Evolutionary conservation across 805 yeast genomes (phyloP).

Genomic region (Wickerhamomyces silvicola): DNA sequence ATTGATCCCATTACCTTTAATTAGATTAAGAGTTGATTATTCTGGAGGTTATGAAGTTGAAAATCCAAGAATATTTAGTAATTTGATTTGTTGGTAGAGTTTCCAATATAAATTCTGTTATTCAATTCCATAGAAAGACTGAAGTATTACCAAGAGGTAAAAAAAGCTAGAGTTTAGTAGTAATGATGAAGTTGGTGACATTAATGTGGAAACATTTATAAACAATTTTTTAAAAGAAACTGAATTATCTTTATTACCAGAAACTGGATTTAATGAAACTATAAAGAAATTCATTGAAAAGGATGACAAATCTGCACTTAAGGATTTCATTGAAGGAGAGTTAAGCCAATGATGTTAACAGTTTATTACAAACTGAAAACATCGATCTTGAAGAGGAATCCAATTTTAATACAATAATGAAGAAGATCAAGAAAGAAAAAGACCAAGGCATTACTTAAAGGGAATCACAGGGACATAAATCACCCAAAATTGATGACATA

Average conservation of each 20-base stretch:
- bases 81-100: slow-evolving; percentile 84
- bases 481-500: background rate
- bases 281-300: slow-evolving; percentile 68
- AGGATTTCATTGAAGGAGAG: slow-evolving; percentile 54
- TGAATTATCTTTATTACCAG: slow-evolving; percentile 64
- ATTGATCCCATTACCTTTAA: slow-evolving; percentile 65
- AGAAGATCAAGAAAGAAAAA: slow-evolving; percentile 29
- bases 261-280: slow-evolving; percentile 67
- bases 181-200: slow-evolving; percentile 26
- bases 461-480: background rate
- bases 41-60: slow-evolving; percentile 89
- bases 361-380: slow-evolving; percentile 38
- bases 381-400: slow-evolving; percentile 28
- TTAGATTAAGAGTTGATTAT: slow-evolving; percentile 81
- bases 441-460: background rate
- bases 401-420: slow-evolving; percentile 35
- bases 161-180: slow-evolving; percentile 3
- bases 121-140: slow-evolving; percentile 56
- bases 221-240: slow-evolving; percentile 56
- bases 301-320: slow-evolving; percentile 72
- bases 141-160: slow-evolving; percentile 10
- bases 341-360: slow-evolving; percentile 43
- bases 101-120: slow-evolving; percentile 86
- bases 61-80: slow-evolving; percentile 82
- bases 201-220: slow-evolving; percentile 58